Conservation (phyloP, 495 filamentous ascomycete genomes). For the Penicillium odoratum region DNA sequence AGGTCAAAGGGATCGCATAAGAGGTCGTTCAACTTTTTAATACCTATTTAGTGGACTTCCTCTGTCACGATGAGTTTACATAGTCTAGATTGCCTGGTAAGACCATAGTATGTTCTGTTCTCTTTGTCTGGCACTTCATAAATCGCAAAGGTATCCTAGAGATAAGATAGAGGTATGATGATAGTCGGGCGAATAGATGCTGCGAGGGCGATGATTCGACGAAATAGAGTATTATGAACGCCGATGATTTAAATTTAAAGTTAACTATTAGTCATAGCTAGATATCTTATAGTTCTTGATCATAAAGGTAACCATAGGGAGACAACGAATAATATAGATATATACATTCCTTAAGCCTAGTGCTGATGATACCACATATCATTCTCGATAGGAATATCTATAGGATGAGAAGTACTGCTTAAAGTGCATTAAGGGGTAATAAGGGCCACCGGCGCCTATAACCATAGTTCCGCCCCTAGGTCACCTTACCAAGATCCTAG, state of each 20-base stretch:
- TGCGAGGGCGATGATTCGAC: background rate
- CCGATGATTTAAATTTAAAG: background rate
- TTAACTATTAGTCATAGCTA: background rate
- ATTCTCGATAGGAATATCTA: background rate
- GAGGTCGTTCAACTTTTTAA: background rate
- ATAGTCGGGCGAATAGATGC: background rate
- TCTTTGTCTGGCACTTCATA: background rate
- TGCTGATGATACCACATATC: background rate
- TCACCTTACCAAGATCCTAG: background rate
- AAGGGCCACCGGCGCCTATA: background rate
- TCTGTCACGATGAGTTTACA: slow-evolving; percentile 7
- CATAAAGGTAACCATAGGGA: background rate
- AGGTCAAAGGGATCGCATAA: background rate
- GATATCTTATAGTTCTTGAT: slow-evolving; percentile 1
- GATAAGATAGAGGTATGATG: background rate
- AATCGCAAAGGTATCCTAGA: slow-evolving; percentile 1
- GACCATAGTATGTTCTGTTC: slow-evolving; percentile 1
- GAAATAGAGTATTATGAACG: slow-evolving; percentile 2
- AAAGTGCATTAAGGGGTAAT: background rate
- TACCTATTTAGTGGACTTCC: background rate
- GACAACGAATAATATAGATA: background rate
- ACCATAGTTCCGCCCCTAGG: background rate
- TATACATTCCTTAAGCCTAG: background rate
- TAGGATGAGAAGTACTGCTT: background rate
- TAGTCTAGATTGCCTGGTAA: background rate